phyloP scores from a whole-genome alignment of 805 yeast genomes.

The Ogataea pignaliae region DNA sequence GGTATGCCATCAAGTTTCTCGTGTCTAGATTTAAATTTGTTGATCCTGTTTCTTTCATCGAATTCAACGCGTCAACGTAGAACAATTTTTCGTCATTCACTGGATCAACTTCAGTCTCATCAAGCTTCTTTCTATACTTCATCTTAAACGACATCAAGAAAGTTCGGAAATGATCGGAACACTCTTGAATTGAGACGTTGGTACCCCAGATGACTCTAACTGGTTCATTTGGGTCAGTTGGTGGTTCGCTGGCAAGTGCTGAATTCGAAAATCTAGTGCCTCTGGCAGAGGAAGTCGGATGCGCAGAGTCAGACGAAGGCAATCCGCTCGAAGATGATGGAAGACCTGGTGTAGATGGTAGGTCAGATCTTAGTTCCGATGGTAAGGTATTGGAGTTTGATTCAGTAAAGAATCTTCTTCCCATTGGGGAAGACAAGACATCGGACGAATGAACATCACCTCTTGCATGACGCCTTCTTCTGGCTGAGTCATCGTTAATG shows the following conservation, averaged over 20 bases:
- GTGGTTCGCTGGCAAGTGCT: conserved; percentile 32
- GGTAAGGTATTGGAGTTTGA: conserved; percentile 19
- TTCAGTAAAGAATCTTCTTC: conserved; percentile 57
- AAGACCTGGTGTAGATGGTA: conserved; percentile 2
- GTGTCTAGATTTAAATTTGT: conserved; percentile 85
- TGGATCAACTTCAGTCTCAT: conserved; percentile 34
- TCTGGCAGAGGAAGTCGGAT: conserved; percentile 8
- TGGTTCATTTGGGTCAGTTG: conserved; percentile 55
- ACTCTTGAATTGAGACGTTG: conserved; percentile 87
- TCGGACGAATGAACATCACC: conserved; percentile 78
- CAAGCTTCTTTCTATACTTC: conserved; percentile 60
- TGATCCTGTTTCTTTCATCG: conserved; percentile 73
- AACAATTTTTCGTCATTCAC: conserved; percentile 65
- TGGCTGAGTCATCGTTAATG: conserved; percentile 39
- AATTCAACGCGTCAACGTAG: conserved; percentile 68
- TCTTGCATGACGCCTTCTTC: conserved; percentile 52
- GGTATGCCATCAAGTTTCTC: conserved; percentile 68
- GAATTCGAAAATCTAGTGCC: conserved; percentile 17
- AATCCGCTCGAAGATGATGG: conserved; percentile 21
- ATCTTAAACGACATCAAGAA: conserved; percentile 81
- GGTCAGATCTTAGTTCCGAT: conserved; percentile 19
- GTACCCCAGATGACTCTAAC: conserved; percentile 98
- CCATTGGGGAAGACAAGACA: conserved; percentile 59
- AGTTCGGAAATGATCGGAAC: conserved; percentile 72
- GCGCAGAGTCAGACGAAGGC: conserved; percentile 18